Evolutionary conservation across 2,329 filamentous ascomycete genomes (phyloP), one percentile per base, ranked within the genome.

Genomic region (Falciphora oryzae): DNA sequence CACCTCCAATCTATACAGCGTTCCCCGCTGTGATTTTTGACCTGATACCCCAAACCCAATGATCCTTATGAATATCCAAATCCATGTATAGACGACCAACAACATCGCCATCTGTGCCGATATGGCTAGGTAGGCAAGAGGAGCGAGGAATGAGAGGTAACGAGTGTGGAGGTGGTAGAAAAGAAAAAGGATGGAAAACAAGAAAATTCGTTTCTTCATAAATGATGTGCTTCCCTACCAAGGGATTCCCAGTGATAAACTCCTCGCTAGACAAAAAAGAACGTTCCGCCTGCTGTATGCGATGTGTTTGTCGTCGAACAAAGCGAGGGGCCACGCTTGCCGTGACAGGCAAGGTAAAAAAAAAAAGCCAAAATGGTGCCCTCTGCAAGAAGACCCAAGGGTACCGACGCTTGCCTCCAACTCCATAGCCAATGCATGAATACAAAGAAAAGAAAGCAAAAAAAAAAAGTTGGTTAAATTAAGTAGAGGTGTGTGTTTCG

Each of bases 261-360:
- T 63, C 62, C 62, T 22, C 62, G 50, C 32, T 63, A 22, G 18
- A 57, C 50, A 63, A 63, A 57, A 16, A 50, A 35, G 29, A 62
- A 62, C 22, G 44, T 53, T 53, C 44, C 44, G 44, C n/a, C n/a
- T 53, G 22, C 22, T 53, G 44, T 25, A 8, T 53, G 44, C 44
- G 44, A 53, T 53, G 44, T 53, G 44, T 53, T 22, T 53, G 44
- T 25, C 44, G 44, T 53, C 44, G 10, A 53, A 25, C 22, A 25
- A 53, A 53, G 44, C 44, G 44, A 53, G n/a, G 14, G 44, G 22
- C 7, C 44, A 53, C 44, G 44, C 44, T 53, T 53, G 44, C 44
- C 44, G n/a, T 25, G 8, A 6, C 22, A 25, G 44, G 18, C 18
- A 53, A 25, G 44, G 18, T 22, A 53, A 53, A 53, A 53, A n/a